A percentile compares a stretch with the other conserved stretches of the same genome.
phyloP scores from a whole-genome alignment of 2,329 filamentous ascomycete genomes.

The Ophiostoma triangulosporum region DNA sequence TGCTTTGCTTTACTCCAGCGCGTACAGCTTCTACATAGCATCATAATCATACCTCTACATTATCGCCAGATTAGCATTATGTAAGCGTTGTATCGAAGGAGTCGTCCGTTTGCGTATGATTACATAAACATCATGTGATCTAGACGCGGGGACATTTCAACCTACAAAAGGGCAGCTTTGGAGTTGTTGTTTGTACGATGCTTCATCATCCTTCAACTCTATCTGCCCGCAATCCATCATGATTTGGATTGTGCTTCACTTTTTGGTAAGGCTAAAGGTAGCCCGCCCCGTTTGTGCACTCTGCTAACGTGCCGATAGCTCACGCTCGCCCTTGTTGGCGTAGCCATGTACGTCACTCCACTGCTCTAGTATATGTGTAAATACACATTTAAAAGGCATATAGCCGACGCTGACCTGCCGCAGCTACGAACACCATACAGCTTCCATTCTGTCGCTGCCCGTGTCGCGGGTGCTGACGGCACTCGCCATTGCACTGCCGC shows the following conservation, averaged over 20 bases:
- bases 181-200: no score
- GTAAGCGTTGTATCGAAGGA: no score
- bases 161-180: no score
- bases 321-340: background rate
- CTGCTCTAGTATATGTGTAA: background rate
- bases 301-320: background rate
- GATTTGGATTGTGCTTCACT: background rate
- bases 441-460: slow-evolving; percentile 11
- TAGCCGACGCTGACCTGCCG: background rate
- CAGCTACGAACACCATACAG: slow-evolving; percentile 13
- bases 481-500: background rate
- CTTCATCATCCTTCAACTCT: no score
- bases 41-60: no score
- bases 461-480: slow-evolving; percentile 7
- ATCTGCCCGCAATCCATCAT: no score
- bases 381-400: no score
- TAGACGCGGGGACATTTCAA: no score
- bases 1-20: background rate
- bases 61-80: no score
- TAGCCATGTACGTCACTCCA: background rate
- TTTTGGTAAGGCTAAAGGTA: background rate
- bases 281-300: background rate
- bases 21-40: no score
- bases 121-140: no score
- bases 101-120: no score